These are phyloP conservation scores for Aulographum hederae DNA, from an alignment of 2,329 filamentous ascomycete species.

Conservation along the genomic window DNA sequence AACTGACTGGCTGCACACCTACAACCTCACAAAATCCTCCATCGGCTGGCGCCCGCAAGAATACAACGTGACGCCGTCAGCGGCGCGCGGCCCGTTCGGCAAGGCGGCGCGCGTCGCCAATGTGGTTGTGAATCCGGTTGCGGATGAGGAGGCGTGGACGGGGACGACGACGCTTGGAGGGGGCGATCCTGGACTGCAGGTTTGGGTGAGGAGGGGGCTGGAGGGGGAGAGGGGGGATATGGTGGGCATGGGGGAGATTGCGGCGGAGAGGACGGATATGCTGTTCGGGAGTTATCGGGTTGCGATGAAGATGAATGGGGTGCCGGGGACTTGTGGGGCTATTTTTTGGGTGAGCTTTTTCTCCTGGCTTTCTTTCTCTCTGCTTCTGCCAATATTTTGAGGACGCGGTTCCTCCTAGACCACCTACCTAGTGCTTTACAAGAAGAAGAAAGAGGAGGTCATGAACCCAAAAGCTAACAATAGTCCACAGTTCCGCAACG, in stretches of 20 bases:
- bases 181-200: constrained; percentile 18
- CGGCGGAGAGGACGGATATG: constrained; percentile 41
- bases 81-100: constrained; percentile 42
- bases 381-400: background rate
- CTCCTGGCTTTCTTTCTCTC: background rate
- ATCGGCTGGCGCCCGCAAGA: constrained; percentile 48
- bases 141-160: constrained; percentile 21
- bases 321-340: constrained; percentile 52
- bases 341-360: constrained; percentile 56
- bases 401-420: no score
- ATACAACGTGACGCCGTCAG: constrained; percentile 44
- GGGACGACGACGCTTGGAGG: constrained; percentile 26
- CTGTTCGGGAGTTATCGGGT: constrained; percentile 53
- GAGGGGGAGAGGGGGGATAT: no score
- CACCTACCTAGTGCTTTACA: no score
- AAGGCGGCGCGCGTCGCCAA: constrained; percentile 43
- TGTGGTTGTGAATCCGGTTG: constrained; percentile 33
- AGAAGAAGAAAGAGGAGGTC: no score
- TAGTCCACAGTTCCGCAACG: constrained; percentile 46
- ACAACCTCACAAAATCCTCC: constrained; percentile 28
- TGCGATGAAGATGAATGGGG: constrained; percentile 42
- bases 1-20: constrained; percentile 47
- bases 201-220: constrained; percentile 18
- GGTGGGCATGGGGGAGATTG: constrained; percentile 46
- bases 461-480: constrained; percentile 6